Base-by-base conservation (phyloP, 768 basidiomycete genomes). In the Butyriboletus loyo region DNA sequence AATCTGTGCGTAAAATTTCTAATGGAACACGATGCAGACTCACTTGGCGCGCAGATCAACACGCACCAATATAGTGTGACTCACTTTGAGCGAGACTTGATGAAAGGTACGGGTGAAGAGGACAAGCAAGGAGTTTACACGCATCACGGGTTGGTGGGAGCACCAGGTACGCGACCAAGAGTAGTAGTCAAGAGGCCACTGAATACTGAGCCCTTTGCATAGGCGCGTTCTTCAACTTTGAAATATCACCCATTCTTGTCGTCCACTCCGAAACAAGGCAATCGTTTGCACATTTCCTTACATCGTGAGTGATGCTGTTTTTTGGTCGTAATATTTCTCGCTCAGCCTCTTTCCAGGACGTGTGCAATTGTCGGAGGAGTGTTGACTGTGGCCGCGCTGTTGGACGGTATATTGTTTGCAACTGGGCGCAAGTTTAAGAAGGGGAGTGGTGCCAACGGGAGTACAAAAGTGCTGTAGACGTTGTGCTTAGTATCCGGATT, bases 301-400 rank as follows among this genome's bases (percentile, higher is more conserved):
- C 97, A 39, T 98, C 95, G 90, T 95, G 65, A 65, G 93, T 79
- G 15, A 21, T 50, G n/a, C 9, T 44, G 6, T 31, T 28, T 52
- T 11, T 37, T 30, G 28, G 32, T 17, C 21, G 15, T 19, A 7
- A 15, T 34, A 28, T 53, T 13, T 46, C 13, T 47, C 24, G 49
- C 24, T 53, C 21, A 24, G 31, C 34, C 32, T 17, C 22, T 52
- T 30, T 34, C 32, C 62, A 97, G 94, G 57, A 95, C 94, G 24
- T 97, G 94, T 66, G 97, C 97, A 2, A 98, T 99, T 63, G 87
- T 99, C 27, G 97, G 97, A 59, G 97, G 97, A 60, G 95, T 98
- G 4, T 74, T 99, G 54, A 99, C 97, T 5, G 87, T 99, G 19
- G 95, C 94, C 17, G 87, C 89, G 1, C 73, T 99, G 14, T 59